Base-by-base conservation (phyloP, 2,329 filamentous ascomycete species). In the Fusarium domesticum region DNA sequence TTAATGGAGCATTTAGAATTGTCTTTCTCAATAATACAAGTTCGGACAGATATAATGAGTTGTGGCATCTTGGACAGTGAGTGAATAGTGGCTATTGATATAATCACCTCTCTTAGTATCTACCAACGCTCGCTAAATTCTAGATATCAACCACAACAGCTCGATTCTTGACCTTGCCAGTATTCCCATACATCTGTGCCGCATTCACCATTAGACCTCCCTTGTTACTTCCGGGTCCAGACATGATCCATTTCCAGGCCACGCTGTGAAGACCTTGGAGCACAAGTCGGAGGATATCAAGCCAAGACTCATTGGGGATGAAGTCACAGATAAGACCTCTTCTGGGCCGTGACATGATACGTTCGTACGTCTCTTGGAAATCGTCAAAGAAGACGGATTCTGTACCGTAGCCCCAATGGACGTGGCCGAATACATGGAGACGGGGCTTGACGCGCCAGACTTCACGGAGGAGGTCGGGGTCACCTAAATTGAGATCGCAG, bases 361-460 rank as follows among this genome's bases (percentile, higher is more conserved):
- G 70, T 67, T 92, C 88, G 67, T 89, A 90, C 2, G 78, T 77
- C 23, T 70, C 70, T 65, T 95, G 88, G 47, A 81, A 78, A 18
- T 82, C 77, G 64, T 93, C 88, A 75, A 87, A 95, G 67, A 81
- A 85, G 8, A 87, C 75, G 0, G 81, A 66, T 58, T 90, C 82
- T 34, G 72, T 72, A 14, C 89, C 90, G 35, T 85, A 78, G 7
- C 81, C 87, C 60, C 77, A 85, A 69, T 96, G 90, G 18, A 91
- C 78, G 66, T 96, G 90, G 1, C 89, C 90, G 63, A 93, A 95
- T 37, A 95, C 77, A 65, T 95, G 89, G 12, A 95, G 70, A 11
- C 73, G 73, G 0, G 90, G 90, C 50, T 80, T 82, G 10, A 89
- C 81, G 28, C 85, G 79, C 82, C 85, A 88, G 15, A 87, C 66